phyloP scores from a whole-genome alignment of 352 stramenopile species.

The Aphanomyces invadans region DNA sequence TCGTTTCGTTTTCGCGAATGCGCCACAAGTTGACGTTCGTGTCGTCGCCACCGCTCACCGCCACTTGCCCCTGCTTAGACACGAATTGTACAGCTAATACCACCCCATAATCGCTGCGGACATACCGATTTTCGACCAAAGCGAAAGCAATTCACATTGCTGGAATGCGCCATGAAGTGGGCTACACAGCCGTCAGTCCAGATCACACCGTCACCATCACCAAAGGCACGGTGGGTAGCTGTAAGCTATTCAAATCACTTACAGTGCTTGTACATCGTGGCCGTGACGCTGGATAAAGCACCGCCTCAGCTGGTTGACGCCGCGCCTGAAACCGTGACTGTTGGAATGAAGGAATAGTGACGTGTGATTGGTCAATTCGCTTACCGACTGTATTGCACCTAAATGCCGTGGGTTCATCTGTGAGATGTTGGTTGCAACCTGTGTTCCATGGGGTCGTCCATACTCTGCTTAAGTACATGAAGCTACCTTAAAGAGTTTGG shows the following conservation, averaged over 20 bases:
- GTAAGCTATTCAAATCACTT: no score
- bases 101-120: no score
- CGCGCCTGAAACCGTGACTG: background rate
- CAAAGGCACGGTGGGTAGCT: no score
- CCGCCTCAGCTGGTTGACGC: background rate
- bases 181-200: conserved; percentile 30
- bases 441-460: no score
- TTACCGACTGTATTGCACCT: no score
- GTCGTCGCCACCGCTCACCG: conserved; percentile 66
- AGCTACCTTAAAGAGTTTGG: no score
- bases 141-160: conserved; percentile 72
- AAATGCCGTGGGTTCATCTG: no score
- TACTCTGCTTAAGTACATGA: no score
- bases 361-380: background rate
- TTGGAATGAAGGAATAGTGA: background rate
- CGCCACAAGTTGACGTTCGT: conserved; percentile 79
- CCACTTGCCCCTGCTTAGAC: conserved; percentile 55
- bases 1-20: conserved; percentile 79
- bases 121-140: conserved; percentile 74
- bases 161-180: conserved; percentile 72
- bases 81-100: no score
- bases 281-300: no score
- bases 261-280: conserved; percentile 23
- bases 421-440: no score
- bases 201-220: no score